Percentiles rank a stretch among this genome's conserved stretches.
phyloP scores from a whole-genome alignment of 768 basidiomycete species.

The Brasilioporus rufonigricans region DNA sequence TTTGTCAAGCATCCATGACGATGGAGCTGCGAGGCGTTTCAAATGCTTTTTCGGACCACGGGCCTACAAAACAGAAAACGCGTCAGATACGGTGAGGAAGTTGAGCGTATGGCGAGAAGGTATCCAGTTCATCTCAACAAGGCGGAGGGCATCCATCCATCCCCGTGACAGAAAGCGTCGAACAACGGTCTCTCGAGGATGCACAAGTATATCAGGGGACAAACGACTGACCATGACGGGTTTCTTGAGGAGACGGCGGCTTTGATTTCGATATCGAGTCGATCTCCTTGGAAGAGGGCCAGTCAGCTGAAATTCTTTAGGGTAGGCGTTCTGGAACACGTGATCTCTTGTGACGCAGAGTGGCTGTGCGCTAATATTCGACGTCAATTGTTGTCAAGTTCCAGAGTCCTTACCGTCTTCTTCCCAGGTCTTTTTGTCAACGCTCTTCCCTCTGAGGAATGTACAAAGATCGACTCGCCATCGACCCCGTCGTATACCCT shows the following conservation, averaged over 20 bases:
- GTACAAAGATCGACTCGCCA: constrained; percentile 15
- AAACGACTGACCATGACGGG: constrained; percentile 32
- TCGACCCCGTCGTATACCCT: constrained; percentile 16
- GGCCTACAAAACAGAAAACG: constrained; percentile 50
- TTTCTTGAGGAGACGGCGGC: constrained; percentile 28
- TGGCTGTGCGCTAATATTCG: constrained; percentile 12
- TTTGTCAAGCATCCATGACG: constrained; percentile 99
- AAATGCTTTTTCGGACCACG: constrained; percentile 99
- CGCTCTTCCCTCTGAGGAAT: constrained; percentile 16
- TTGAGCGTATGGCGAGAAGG: neutral
- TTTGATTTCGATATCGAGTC: constrained; percentile 22
- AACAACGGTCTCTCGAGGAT: neutral
- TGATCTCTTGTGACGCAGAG: constrained; percentile 4
- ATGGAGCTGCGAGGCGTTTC: constrained; percentile 96
- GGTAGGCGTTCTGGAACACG: constrained; percentile 25
- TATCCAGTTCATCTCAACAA: constrained; percentile 19
- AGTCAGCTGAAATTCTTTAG: constrained; percentile 15
- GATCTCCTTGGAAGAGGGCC: neutral
- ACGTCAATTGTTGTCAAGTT: neutral
- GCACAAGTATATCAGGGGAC: neutral
- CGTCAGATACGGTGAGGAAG: constrained; percentile 14
- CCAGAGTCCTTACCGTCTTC: neutral
- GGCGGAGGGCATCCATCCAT: constrained; percentile 28
- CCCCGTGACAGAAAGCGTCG: neutral
- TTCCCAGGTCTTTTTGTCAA: neutral